phyloP scores from a whole-genome alignment of 73 alveolate genomes.

The Paramecium caudatum region DNA sequence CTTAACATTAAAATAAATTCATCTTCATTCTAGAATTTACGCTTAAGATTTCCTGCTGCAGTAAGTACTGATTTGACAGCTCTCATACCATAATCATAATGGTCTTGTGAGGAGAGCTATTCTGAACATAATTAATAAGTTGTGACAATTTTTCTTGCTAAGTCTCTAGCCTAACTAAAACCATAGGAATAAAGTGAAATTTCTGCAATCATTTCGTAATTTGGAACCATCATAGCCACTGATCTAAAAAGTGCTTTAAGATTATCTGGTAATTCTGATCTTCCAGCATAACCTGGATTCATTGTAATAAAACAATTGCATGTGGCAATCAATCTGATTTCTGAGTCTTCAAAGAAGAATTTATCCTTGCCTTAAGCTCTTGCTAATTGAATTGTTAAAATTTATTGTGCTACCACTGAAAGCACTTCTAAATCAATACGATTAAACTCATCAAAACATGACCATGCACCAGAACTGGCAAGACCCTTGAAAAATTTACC shows the following conservation, averaged over 20 bases:
- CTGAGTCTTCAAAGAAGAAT: constrained; percentile 95
- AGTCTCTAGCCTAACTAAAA: constrained; percentile 94
- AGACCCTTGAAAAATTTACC: constrained; percentile 99
- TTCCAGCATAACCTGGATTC: constrained; percentile 99
- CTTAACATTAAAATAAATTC: constrained; percentile 98
- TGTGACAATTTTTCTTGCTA: constrained; percentile 96
- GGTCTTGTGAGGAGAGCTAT: constrained; percentile 96
- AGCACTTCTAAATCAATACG: constrained; percentile 98
- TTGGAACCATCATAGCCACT: constrained; percentile 99
- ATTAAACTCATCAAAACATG: constrained; percentile 99
- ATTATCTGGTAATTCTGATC: constrained; percentile 98
- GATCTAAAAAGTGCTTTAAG: constrained; percentile 97
- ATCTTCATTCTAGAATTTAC: constrained; percentile 94
- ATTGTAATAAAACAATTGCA: constrained; percentile 98
- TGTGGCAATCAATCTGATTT: constrained; percentile 90
- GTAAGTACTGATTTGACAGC: constrained; percentile 97
- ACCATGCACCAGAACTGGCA: constrained; percentile 99
- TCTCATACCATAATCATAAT: constrained; percentile 98
- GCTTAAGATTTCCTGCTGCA: constrained; percentile 98
- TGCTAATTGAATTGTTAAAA: constrained; percentile 91
- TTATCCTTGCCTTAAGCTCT: constrained; percentile 90
- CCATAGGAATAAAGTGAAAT: constrained; percentile 98
- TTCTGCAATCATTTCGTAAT: constrained; percentile 98
- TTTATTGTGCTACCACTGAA: constrained; percentile 92
- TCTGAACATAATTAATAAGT: constrained; percentile 98